Evolutionary conservation across 441 rosid genomes (phyloP).

Genomic region (Macaranga tanarius): DNA sequence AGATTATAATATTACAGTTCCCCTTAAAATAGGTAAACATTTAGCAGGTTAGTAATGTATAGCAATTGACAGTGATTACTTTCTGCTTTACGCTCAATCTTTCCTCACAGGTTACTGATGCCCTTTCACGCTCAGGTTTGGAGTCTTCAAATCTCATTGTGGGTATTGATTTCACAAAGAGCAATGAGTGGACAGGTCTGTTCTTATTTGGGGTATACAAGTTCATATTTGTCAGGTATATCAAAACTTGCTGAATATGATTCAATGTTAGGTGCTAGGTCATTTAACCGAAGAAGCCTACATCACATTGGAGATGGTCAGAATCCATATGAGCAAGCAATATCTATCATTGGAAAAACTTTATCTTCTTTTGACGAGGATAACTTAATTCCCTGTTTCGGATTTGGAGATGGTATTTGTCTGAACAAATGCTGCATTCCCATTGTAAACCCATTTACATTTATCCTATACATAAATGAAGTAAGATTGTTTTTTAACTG

Average conservation of each 20-base stretch:
- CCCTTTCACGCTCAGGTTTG: constrained; percentile 67
- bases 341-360: constrained; percentile 71
- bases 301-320: constrained; percentile 56
- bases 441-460: constrained; percentile 2
- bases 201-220: constrained; percentile 10
- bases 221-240: neutral
- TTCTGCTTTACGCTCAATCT: neutral
- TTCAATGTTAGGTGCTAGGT: constrained; percentile 54
- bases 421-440: neutral
- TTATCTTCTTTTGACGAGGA: constrained; percentile 75
- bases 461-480: neutral
- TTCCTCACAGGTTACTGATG: constrained; percentile 57
- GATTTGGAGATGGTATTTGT: constrained; percentile 75
- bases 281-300: constrained; percentile 62
- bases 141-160: constrained; percentile 88
- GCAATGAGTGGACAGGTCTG: constrained; percentile 94
- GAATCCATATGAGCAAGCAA: constrained; percentile 83
- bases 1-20: neutral
- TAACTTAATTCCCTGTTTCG: constrained; percentile 80
- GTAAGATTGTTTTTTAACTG: constrained; percentile 13
- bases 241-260: constrained; percentile 12
- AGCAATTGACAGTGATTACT: neutral
- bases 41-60: neutral
- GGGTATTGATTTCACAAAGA: constrained; percentile 91
- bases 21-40: neutral